These are phyloP conservation scores for Nicotiana attenuata DNA, from an alignment of 257 asterid species.

Conservation along the genomic window DNA sequence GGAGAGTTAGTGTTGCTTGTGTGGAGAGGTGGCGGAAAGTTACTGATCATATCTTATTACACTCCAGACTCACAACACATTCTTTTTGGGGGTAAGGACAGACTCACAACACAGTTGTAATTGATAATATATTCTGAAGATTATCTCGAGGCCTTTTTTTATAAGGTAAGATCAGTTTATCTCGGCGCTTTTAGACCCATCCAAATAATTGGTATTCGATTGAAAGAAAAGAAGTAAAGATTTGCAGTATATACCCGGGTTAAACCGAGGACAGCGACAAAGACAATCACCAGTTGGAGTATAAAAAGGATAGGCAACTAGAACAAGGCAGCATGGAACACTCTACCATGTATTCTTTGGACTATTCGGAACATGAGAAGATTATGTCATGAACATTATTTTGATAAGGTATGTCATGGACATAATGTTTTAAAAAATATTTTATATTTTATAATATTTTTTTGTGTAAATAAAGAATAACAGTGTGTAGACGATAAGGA, in stretches of 20 bases:
- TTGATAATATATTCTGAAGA: neutral
- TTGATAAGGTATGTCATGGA: neutral
- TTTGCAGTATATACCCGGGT: neutral
- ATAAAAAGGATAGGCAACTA: neutral
- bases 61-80: no score
- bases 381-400: neutral
- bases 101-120: neutral
- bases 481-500: neutral
- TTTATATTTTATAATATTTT: neutral
- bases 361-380: neutral
- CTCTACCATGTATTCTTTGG: neutral
- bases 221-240: neutral
- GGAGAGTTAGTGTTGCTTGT: no score
- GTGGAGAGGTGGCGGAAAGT: no score
- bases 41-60: no score
- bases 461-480: neutral
- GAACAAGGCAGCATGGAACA: slow-evolving; percentile 3
- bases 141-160: neutral
- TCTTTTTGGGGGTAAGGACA: no score
- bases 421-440: neutral
- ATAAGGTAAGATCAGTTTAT: neutral
- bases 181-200: slow-evolving; percentile 8
- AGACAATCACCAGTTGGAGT: neutral
- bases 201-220: slow-evolving; percentile 4
- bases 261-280: neutral